Evolutionary conservation across 805 yeast genomes (phyloP), one percentile per base, ranked within the genome.

Genomic region (Lipomyces sp.): DNA sequence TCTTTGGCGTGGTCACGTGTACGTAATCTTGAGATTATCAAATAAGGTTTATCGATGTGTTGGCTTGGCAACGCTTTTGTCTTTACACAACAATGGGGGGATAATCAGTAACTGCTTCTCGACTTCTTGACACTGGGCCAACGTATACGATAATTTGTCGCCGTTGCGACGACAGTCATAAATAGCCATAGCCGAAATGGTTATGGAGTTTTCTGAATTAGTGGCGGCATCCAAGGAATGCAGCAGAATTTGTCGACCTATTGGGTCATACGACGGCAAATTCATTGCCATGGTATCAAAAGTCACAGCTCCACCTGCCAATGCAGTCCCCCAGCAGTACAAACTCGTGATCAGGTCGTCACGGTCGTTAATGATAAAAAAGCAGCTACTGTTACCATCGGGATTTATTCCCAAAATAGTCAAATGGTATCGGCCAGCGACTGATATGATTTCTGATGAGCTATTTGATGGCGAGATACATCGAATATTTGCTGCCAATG

Each of bases 401-500:
- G 64, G 60, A 7, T 66, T 66, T 48, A 48, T 57, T 32, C 67
- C 67, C 30, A 33, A 54, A 13, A 56, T 60, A 53, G 42, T 66
- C 34, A 63, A 61, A 53, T 66, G 70, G 70, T 66, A 66, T 54
- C 11, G 15, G 42, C 64, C 66, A 5, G 32, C 34, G 13, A 54
- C 53, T n/a, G 13, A 50, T 4, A 2, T 29, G 13, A 35, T 34
- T 4, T 55, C 59, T 18, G 50, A 34, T 2, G 35, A 53, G 58
- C 62, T 55, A 39, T n/a, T 34, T 11, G 64, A 63, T 13, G 64
- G 54, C 30, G 42, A 57, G 24, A 51, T 64, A 11, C 64, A 67
- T 37, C 53, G 69, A 37, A 59, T 67, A n/a, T 50, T 67, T n/a
- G 69, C 65, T 13, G 70, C 64, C 51, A 64, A 60, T 37, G 64